Evolutionary conservation across 2,329 filamentous ascomycete genomes (phyloP).

Genomic region (Malbranchea cinnamomea): DNA sequence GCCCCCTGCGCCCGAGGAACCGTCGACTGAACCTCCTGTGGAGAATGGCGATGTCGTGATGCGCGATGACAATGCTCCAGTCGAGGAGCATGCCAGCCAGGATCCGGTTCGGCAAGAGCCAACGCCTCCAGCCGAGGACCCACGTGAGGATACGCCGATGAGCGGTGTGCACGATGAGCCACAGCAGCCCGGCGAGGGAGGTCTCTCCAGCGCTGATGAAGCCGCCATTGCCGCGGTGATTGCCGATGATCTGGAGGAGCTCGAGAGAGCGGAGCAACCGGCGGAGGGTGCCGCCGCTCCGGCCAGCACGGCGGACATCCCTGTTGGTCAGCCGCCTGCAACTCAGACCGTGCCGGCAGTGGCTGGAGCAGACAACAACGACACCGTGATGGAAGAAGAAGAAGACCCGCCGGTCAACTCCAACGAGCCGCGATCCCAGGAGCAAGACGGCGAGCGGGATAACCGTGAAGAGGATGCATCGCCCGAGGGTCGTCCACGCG

Average conservation of each 20-base stretch:
- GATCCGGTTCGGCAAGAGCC: too few relatives aligned
- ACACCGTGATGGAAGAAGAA: too few relatives aligned
- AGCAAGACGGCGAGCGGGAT: conserved; percentile 2
- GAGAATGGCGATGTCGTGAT: conserved; percentile 9
- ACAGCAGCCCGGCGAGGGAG: too few relatives aligned
- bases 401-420: too few relatives aligned
- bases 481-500: not conserved
- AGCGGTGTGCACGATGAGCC: too few relatives aligned
- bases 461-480: not conserved
- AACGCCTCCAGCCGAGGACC: too few relatives aligned
- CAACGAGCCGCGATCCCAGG: too few relatives aligned
- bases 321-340: conserved; percentile 6
- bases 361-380: too few relatives aligned
- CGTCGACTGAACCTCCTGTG: conserved; percentile 9
- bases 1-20: too few relatives aligned
- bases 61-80: conserved; percentile 7
- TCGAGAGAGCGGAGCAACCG: conserved; percentile 10
- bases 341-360: conserved; percentile 5
- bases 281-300: conserved; percentile 8
- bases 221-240: conserved; percentile 18
- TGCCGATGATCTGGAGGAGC: conserved; percentile 15
- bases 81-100: conserved; percentile 2
- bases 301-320: not conserved
- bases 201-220: conserved; percentile 13
- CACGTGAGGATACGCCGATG: too few relatives aligned